Evolutionary conservation across 352 stramenopile species (phyloP).

Genomic region (Thalassiosira oceanica): DNA sequence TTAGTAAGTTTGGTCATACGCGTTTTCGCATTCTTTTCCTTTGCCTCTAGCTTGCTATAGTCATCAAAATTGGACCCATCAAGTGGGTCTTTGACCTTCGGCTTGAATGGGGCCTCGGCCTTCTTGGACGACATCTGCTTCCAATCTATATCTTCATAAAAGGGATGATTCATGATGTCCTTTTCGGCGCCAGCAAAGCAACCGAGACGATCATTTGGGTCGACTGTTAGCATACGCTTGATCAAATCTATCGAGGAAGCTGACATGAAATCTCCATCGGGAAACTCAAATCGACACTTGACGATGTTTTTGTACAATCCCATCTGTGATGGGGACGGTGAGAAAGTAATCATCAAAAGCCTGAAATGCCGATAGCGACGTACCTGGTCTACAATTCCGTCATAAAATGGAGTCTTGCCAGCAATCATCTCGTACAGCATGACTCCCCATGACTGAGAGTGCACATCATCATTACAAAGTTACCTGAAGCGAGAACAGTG

Average conservation of each 20-base stretch:
- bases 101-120: constrained; percentile 84
- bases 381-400: constrained; percentile 81
- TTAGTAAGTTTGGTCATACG: neutral
- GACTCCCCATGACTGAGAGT: constrained; percentile 88
- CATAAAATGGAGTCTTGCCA: constrained; percentile 87
- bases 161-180: constrained; percentile 61
- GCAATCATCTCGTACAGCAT: constrained; percentile 91
- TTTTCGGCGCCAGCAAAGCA: constrained; percentile 44
- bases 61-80: constrained; percentile 87
- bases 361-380: no score
- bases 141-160: constrained; percentile 49
- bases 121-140: constrained; percentile 60
- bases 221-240: constrained; percentile 22
- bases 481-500: neutral
- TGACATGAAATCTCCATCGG: constrained; percentile 26
- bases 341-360: no score
- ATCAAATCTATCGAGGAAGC: constrained; percentile 34
- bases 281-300: constrained; percentile 83
- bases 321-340: no score
- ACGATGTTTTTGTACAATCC: constrained; percentile 91
- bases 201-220: constrained; percentile 9
- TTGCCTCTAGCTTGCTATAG: constrained; percentile 48
- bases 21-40: constrained; percentile 23
- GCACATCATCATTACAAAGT: constrained; percentile 64
- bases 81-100: constrained; percentile 82